Evolutionary conservation across 345 rosid species (phyloP), one percentile per base, ranked within the genome.

Genomic region (Iberis pinnata): DNA sequence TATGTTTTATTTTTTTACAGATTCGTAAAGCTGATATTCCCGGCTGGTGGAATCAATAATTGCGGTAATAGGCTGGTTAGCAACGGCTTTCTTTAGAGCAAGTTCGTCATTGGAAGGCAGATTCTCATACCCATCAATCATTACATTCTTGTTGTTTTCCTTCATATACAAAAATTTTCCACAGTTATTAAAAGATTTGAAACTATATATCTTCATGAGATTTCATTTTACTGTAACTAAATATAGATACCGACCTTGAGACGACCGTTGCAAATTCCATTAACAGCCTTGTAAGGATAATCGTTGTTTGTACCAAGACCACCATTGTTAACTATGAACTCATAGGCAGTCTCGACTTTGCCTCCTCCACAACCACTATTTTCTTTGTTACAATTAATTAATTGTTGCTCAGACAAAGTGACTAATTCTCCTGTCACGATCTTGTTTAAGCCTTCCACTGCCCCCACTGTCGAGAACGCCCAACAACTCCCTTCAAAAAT

Each of bases 401-500:
- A 61, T 72, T 92, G 96, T 52, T 92, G 96, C 76, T 92, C 98
- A 2, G 98, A 92, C 38, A 92, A 70, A 1, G 75, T 41, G 61
- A 88, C 72, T 19, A 92, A 26, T 4, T 77, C 89, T 6, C 96
- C 95, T 0, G 96, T 92, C 36, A 78, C 84, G 7, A 92, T 80
- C 75, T 85, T 64, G 82, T 85, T 92, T 29, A 92, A 73, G 20
- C 98, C 98, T 63, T 92, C 98, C 69, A 92, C 96, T 0, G 95
- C 84, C 17, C 88, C 93, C 43, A 92, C 65, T 0, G 96, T 67
- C 19, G 98, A 83, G 60, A 92, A 92, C 0, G 98, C 98, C 98
- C 98, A 92, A 78, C 98, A 92, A 51, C 95, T 83, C 83, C 98
- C 98, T 86, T 43, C n/a, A n/a, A n/a, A n/a, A n/a, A n/a, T n/a